phyloP scores from a whole-genome alignment of 1,139 yeast species.

The Taphrina populina region DNA sequence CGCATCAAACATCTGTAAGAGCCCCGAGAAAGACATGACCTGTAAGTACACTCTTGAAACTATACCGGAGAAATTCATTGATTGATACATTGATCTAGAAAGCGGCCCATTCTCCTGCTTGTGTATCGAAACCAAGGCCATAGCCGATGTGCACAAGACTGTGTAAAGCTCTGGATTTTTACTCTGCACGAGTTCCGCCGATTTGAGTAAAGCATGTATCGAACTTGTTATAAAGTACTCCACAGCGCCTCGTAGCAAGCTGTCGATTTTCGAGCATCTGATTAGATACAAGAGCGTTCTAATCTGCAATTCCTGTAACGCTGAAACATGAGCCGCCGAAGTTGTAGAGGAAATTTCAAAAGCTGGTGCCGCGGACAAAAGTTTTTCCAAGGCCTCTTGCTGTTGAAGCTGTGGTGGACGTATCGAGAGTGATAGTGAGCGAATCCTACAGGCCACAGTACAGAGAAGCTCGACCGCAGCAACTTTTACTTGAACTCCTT shows the following conservation, averaged over 20 bases:
- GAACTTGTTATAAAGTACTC: background rate
- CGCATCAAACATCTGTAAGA: constrained; percentile 54
- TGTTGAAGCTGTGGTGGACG: constrained; percentile 36
- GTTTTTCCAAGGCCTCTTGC: constrained; percentile 36
- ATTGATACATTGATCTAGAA: no score
- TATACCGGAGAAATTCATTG: no score
- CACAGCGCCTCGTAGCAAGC: background rate
- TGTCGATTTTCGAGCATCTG: background rate
- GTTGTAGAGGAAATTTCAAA: constrained; percentile 18
- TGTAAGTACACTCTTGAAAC: background rate
- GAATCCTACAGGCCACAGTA: constrained; percentile 53
- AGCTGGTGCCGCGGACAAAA: constrained; percentile 32
- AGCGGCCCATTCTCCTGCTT: no score
- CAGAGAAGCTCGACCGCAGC: constrained; percentile 59
- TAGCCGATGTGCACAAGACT: no score
- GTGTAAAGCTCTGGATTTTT: no score
- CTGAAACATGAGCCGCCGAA: background rate
- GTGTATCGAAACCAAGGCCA: no score
- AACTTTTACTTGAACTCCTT: constrained; percentile 50
- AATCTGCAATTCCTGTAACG: constrained; percentile 2
- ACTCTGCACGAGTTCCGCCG: background rate
- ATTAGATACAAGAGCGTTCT: background rate
- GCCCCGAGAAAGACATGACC: constrained; percentile 40
- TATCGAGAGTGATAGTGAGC: constrained; percentile 44
- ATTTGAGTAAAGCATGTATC: background rate